These are phyloP conservation scores for Agrocybe chaxingu DNA, from an alignment of 768 basidiomycete species.

Conservation along the genomic window DNA sequence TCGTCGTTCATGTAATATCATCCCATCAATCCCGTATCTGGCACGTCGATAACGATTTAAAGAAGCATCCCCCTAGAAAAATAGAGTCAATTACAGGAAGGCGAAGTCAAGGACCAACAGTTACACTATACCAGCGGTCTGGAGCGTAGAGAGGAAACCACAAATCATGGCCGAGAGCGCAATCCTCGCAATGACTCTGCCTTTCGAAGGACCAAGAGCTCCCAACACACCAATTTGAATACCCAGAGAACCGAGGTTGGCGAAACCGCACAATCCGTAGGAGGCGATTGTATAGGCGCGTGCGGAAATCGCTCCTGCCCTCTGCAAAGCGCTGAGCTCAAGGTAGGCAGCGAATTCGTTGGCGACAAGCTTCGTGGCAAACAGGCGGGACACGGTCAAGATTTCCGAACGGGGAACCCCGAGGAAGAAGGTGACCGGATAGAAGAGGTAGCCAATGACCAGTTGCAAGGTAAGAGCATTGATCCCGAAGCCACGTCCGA, in stretches of 20 bases:
- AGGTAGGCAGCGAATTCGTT: constrained; percentile 84
- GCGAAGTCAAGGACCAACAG: constrained; percentile 27
- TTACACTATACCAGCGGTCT: constrained; percentile 34
- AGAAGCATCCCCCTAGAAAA: constrained; percentile 42
- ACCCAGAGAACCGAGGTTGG: constrained; percentile 82
- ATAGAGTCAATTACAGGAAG: constrained; percentile 27
- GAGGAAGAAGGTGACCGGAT: constrained; percentile 80
- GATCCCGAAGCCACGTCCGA: constrained; percentile 84
- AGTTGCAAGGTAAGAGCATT: constrained; percentile 80
- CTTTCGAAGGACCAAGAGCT: constrained; percentile 48
- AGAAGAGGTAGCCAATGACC: constrained; percentile 83
- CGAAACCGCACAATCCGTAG: constrained; percentile 90
- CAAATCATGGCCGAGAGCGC: constrained; percentile 33
- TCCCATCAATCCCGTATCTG: too few species aligned
- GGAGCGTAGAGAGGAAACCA: constrained; percentile 25
- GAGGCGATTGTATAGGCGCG: constrained; percentile 82
- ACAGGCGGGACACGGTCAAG: constrained; percentile 71
- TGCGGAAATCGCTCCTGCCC: constrained; percentile 43
- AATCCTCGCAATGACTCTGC: constrained; percentile 62
- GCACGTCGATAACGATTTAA: constrained; percentile 16
- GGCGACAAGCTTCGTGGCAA: constrained; percentile 84
- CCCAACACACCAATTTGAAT: constrained; percentile 64
- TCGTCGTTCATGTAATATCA: too few species aligned
- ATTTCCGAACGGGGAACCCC: constrained; percentile 84
- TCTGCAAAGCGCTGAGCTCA: constrained; percentile 49